Percentiles rank a stretch among this genome's conserved stretches.
Evolutionary conservation across 371 early-diverging fungal genomes (phyloP).

Genomic region (Vairimorpha ceranae): DNA sequence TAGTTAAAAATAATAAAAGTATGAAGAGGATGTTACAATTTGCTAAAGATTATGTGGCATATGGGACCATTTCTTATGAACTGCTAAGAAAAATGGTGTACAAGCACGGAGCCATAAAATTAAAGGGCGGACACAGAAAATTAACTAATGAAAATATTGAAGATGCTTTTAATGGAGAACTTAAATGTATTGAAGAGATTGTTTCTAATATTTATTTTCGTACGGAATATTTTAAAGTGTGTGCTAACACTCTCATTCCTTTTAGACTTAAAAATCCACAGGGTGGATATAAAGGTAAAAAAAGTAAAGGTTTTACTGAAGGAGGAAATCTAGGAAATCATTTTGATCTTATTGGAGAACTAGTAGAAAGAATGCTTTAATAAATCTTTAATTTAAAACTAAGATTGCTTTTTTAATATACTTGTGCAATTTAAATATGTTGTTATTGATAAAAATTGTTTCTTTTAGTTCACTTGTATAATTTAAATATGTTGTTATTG

Average conservation of each 20-base stretch:
- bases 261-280: constrained; percentile 94
- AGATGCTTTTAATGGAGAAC: constrained; percentile 77
- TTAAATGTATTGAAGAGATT: constrained; percentile 91
- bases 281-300: constrained; percentile 86
- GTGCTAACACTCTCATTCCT: constrained; percentile 96
- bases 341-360: constrained; percentile 80
- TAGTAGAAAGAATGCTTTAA: constrained; percentile 81
- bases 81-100: constrained; percentile 94
- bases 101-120: constrained; percentile 96
- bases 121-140: constrained; percentile 82
- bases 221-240: constrained; percentile 88
- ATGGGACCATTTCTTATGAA: constrained; percentile 90
- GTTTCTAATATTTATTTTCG: constrained; percentile 96
- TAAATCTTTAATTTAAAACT: constrained; percentile 28
- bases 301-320: constrained; percentile 86
- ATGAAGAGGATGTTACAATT: constrained; percentile 92
- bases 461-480: too few relatives aligned
- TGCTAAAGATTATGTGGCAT: constrained; percentile 88
- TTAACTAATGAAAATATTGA: constrained; percentile 88
- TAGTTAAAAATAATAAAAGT: constrained; percentile 91
- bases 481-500: too few relatives aligned
- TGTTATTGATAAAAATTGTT: too few relatives aligned
- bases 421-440: too few relatives aligned
- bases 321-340: constrained; percentile 94
- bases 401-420: too few relatives aligned